These are phyloP conservation scores for Calonectria ilicicola DNA, from an alignment of 2,329 filamentous ascomycete genomes.

Conservation along the genomic window DNA sequence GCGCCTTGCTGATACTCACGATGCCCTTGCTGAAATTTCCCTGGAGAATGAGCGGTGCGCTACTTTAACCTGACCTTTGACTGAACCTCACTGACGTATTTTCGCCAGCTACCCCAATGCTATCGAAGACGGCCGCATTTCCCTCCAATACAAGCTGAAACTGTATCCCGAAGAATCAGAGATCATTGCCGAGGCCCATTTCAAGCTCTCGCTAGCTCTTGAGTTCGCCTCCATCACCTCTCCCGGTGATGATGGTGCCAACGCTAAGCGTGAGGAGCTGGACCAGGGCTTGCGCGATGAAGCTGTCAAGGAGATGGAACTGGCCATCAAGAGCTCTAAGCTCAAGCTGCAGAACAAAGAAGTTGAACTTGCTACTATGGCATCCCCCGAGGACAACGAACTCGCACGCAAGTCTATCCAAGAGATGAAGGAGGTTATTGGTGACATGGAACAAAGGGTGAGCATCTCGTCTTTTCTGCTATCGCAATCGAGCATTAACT, in stretches of 20 bases:
- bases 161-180: conserved; percentile 85
- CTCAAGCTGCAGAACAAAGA: conserved; percentile 79
- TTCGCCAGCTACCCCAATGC: conserved; percentile 78
- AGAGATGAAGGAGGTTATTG: conserved; percentile 82
- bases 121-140: conserved; percentile 83
- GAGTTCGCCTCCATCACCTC: conserved; percentile 89
- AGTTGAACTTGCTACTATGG: conserved; percentile 71
- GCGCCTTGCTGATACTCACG: conserved; percentile 91
- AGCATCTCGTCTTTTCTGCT: conserved; percentile 45
- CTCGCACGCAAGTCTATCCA: conserved; percentile 70
- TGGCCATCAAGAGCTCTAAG: conserved; percentile 79
- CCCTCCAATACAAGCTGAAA: conserved; percentile 82
- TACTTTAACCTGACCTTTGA: background rate
- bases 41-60: conserved; percentile 87
- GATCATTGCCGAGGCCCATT: conserved; percentile 93
- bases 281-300: conserved; percentile 79
- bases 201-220: conserved; percentile 93
- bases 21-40: conserved; percentile 95
- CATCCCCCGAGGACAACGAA: conserved; percentile 76
- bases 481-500: conserved; percentile 11
- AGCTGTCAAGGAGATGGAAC: conserved; percentile 77
- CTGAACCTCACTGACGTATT: conserved; percentile 20
- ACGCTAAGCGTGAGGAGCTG: conserved; percentile 63
- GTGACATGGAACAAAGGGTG: conserved; percentile 82
- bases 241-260: conserved; percentile 60